Evolutionary conservation across 768 basidiomycete genomes (phyloP).

Genomic region (Arthromyces matolae): DNA sequence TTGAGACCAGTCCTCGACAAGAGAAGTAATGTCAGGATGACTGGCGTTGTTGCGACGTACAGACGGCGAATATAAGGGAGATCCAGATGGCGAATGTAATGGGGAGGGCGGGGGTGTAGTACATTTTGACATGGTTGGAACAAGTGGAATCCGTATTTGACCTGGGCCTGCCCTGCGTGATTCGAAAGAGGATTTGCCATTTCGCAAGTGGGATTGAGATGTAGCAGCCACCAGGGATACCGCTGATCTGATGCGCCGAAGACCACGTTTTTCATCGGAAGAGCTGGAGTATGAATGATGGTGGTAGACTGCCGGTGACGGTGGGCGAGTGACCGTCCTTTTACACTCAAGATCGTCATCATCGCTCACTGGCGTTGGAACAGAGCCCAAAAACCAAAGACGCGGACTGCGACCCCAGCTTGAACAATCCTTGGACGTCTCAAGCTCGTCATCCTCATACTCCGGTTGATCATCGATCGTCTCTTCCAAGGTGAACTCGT

Average conservation of each 20-base stretch:
- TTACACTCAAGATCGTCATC: conserved; percentile 20
- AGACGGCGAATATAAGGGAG: conserved; percentile 48
- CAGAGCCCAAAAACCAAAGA: conserved; percentile 20
- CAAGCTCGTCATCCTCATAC: conserved; percentile 10
- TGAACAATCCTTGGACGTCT: conserved; percentile 10
- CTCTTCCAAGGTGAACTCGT: conserved; percentile 33
- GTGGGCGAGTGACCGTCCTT: conserved; percentile 9
- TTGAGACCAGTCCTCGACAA: conserved; percentile 56
- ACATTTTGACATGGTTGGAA: conserved; percentile 31
- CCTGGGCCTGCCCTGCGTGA: conserved; percentile 12
- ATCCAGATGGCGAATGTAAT: conserved; percentile 45
- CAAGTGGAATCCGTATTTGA: conserved; percentile 21
- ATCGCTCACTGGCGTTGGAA: conserved; percentile 19
- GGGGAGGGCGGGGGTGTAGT: conserved; percentile 41
- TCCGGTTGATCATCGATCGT: conserved; percentile 11
- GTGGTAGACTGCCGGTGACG: conserved; percentile 9
- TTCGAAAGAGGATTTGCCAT: conserved; percentile 7
- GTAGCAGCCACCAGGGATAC: conserved; percentile 26
- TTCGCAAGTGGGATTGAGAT: conserved; percentile 9
- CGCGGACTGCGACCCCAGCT: conserved; percentile 19
- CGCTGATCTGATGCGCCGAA: conserved; percentile 33
- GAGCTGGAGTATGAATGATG: conserved; percentile 1
- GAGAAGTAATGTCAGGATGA: conserved; percentile 53
- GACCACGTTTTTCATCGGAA: conserved; percentile 14
- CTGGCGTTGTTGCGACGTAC: conserved; percentile 45